phyloP scores from a whole-genome alignment of 331 rosid species.

The Quercus tomentella region DNA sequence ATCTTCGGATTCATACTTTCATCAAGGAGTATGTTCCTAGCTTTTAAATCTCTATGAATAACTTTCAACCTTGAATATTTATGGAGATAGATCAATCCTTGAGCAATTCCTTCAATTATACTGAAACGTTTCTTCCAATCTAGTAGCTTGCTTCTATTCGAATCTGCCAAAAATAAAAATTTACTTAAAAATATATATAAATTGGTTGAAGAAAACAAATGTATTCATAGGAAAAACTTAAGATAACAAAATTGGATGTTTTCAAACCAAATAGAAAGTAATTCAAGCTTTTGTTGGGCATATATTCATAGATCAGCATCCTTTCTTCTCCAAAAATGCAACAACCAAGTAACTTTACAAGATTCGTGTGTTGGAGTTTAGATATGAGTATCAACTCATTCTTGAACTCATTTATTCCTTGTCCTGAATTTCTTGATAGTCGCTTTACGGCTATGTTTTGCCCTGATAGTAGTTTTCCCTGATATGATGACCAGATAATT shows the following conservation, averaged over 20 bases:
- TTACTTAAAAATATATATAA: background rate
- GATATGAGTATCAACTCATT: conserved; percentile 18
- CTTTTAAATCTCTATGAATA: no score
- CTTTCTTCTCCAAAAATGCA: conserved; percentile 25
- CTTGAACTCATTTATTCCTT: conserved; percentile 24
- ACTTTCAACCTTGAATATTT: no score
- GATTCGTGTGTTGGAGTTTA: conserved; percentile 27
- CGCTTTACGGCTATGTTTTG: conserved; percentile 16
- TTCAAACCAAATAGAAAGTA: conserved; percentile 18
- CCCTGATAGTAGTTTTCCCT: background rate
- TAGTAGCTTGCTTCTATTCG: no score
- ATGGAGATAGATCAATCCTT: no score
- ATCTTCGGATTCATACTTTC: no score
- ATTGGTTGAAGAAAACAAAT: background rate
- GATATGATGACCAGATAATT: background rate
- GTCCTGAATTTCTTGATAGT: conserved; percentile 19
- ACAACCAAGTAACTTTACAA: conserved; percentile 21
- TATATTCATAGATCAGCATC: conserved; percentile 21
- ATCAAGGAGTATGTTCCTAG: no score
- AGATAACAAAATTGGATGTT: background rate
- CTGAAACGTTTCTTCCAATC: no score
- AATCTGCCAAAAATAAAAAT: no score
- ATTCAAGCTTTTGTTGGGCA: conserved; percentile 32
- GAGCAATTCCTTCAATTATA: no score
- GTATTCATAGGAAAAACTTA: background rate